A percentile compares a stretch with the other conserved stretches of the same genome.
phyloP scores from a whole-genome alignment of 1,139 yeast genomes.

The Blastobotrys aristatus region DNA sequence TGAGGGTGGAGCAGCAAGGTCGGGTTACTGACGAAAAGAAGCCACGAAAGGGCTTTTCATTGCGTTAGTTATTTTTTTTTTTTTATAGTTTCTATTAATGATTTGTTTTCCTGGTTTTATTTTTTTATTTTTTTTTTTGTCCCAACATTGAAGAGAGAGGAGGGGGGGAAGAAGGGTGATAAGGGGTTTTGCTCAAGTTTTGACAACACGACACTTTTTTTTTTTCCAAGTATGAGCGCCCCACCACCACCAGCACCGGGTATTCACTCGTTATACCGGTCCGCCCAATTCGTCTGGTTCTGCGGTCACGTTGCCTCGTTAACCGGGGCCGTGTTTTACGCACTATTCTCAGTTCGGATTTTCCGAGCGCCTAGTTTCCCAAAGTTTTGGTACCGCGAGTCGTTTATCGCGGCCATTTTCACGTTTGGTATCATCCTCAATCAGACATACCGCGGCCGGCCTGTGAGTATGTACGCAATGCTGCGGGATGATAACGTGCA shows the following conservation, averaged over 20 bases:
- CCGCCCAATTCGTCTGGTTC: constrained; percentile 60
- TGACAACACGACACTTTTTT: no score
- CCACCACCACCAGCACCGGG: constrained; percentile 11
- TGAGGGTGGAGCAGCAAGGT: constrained; percentile 69
- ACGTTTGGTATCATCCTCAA: constrained; percentile 75
- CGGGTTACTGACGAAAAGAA: constrained; percentile 54
- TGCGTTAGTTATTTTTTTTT: constrained; percentile 36
- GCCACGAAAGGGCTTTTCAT: constrained; percentile 49
- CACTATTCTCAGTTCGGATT: constrained; percentile 40
- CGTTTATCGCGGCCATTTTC: constrained; percentile 60
- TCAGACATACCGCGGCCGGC: constrained; percentile 42
- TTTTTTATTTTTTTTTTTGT: constrained; percentile 4
- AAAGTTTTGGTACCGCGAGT: constrained; percentile 51
- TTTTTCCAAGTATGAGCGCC: constrained; percentile 1
- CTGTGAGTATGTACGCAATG: constrained; percentile 34
- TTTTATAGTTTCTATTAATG: neutral
- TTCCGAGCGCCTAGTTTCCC: constrained; percentile 35
- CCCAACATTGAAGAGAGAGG: neutral
- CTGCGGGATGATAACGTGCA: constrained; percentile 63
- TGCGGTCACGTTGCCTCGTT: constrained; percentile 63
- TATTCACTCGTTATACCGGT: constrained; percentile 21
- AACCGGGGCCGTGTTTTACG: constrained; percentile 48
- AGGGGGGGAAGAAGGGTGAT: no score
- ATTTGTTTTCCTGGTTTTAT: neutral
- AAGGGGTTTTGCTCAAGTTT: no score